phyloP scores from a whole-genome alignment of 169 alveolate species.

The Ichthyophthirius multifiliis region DNA sequence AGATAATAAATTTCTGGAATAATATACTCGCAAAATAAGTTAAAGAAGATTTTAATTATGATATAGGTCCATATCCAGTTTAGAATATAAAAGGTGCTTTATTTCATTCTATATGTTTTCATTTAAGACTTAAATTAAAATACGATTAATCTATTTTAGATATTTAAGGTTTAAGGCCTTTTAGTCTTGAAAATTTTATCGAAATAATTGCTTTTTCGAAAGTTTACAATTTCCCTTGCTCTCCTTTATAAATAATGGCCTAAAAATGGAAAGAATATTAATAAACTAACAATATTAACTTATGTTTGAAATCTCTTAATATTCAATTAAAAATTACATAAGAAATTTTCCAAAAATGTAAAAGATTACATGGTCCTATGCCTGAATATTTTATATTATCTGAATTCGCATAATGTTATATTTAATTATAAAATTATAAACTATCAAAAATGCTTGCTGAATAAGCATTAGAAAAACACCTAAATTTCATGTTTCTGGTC shows the following conservation, averaged over 20 bases:
- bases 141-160: not conserved
- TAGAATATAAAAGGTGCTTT: not conserved
- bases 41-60: not conserved
- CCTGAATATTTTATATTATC: no score
- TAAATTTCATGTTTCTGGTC: no score
- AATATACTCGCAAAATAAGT: not conserved
- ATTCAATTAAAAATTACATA: not conserved
- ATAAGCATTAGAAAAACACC: no score
- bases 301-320: not conserved
- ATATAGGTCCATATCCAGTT: not conserved
- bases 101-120: not conserved
- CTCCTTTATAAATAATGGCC: not conserved
- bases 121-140: not conserved
- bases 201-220: not conserved
- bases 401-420: no score
- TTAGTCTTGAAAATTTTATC: not conserved
- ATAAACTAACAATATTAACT: not conserved
- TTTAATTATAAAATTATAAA: no score
- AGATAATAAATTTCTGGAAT: not conserved
- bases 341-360: no score
- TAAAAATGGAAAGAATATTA: not conserved
- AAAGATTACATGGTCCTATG: no score
- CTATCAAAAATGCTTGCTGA: no score
- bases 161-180: not conserved
- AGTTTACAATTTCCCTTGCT: not conserved